Base-by-base conservation (phyloP, 805 yeast species). In the Ascoidea asiatica region DNA sequence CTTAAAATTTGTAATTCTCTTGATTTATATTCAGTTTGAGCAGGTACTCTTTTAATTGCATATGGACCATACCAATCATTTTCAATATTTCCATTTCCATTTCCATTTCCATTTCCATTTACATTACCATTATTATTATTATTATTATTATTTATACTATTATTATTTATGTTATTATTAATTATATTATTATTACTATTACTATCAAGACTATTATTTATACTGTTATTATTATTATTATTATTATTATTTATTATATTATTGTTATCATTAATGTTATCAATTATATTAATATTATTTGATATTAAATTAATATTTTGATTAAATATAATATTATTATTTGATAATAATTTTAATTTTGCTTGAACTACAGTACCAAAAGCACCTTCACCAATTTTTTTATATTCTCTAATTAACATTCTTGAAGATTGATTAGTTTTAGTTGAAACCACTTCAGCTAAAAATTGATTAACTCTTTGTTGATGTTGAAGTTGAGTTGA, bases 281-380 rank as follows among this genome's bases (percentile, higher is more conserved):
- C 13, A 7, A 7, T 38, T 38, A 38, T 38, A 38, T 19, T 17
- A 8, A n/a, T n/a, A n/a, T n/a, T n/a, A n/a, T n/a, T n/a, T n/a
- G n/a, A n/a, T n/a, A n/a, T n/a, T n/a, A n/a, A n/a, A n/a, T 44
- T 20, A n/a, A 8, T 17, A 13, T 17, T 35, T 22, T 42, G 43
- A 5, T 37, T 38, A 20, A 43, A 41, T 15, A 20, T 39, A 11
- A 17, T 53, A 19, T 64, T 62, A 20, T 59, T 63, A 51, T 67
- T 65, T 5, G 57, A 65, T 44, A 62, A 59, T 6, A 11, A 11
- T 23, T 11, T 23, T 36, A 69, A 63, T 50, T 75, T 74, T 1
- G 92, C 90, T 56, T 82, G 88, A 13, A 81, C 79, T 7, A 84
- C 94, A 2, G 86, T 81, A 37, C 94, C 94, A 56, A 84, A 84